Evolutionary conservation across 495 filamentous ascomycete genomes (phyloP), one percentile per base, ranked within the genome.

Genomic region (Cercophora scortea): DNA sequence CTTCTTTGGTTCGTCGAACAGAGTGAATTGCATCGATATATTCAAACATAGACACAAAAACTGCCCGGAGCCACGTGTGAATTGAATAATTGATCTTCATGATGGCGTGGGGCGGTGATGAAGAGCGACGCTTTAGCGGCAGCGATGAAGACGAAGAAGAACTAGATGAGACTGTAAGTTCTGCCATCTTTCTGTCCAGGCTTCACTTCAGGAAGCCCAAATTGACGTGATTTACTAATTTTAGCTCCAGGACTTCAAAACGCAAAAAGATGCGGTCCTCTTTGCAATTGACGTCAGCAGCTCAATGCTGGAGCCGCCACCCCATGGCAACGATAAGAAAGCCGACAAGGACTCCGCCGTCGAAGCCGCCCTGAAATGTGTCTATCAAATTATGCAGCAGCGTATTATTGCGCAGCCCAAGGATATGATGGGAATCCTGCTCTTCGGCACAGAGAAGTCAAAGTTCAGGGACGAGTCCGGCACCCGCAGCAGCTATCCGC

Each of bases 391-490:
- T 49, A 96, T 97, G 86, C 91, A 96, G 70, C 92, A 96, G 69
- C 85, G 94, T 52, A 96, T 99, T 60, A 96, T 99, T 61, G 90
- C 90, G 3, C 91, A 91, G 56, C 94, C 94, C 0, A 89, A 84
- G 62, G 93, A 97, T 59, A 95, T 96, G 92, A 96, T 99, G 74
- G 92, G 92, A 4, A 85, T 99, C 8, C 65, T 99, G n/a, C 79
- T 99, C 8, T 97, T 93, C 55, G 90, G 90, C 11, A 97, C 92
- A 0, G 76, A 94, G 64, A 79, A 88, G 63, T 87, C 90, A 15
- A 92, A 87, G 58, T 92, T 94, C 60, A 79, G 81, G 16, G 87
- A 86, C 50, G 82, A 86, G 44, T 78, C 82, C 41, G 73, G 79
- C 17, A 72, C 70, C 35, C 74, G 78, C 15, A 79, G 77, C 32